These are phyloP conservation scores for Torulaspora globosa DNA, from an alignment of 1,139 yeast genomes.

Conservation along the genomic window DNA sequence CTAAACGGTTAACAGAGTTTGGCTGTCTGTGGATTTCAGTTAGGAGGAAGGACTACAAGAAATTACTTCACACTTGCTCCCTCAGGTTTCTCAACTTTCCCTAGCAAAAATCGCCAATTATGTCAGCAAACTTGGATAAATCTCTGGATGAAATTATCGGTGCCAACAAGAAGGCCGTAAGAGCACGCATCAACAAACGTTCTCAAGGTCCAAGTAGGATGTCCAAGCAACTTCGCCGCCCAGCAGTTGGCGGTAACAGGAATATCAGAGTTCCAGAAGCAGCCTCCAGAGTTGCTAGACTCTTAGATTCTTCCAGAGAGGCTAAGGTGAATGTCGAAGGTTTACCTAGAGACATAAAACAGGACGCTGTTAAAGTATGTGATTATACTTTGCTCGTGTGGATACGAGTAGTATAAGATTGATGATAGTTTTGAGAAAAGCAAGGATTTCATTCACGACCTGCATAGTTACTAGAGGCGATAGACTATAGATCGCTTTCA, in stretches of 20 bases:
- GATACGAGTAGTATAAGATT: conserved; percentile 13
- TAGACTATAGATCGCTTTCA: background rate
- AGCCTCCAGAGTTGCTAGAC: conserved; percentile 42
- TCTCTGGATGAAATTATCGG: conserved; percentile 94
- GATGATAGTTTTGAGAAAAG: conserved; percentile 4
- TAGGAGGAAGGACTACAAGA: conserved; percentile 5
- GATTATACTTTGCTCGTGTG: conserved; percentile 20
- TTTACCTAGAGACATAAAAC: conserved; percentile 73
- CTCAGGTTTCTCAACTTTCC: conserved; percentile 7
- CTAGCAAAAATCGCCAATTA: conserved; percentile 24
- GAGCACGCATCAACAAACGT: conserved; percentile 39
- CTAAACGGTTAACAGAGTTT: conserved; percentile 1
- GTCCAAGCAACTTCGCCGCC: conserved; percentile 33
- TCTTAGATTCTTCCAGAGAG: conserved; percentile 55
- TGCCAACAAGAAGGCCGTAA: conserved; percentile 46
- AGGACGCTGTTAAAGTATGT: conserved; percentile 81
- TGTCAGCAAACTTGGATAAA: conserved; percentile 78
- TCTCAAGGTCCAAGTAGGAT: conserved; percentile 32
- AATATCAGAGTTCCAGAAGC: conserved; percentile 31
- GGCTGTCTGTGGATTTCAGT: conserved; percentile 4
- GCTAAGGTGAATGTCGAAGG: conserved; percentile 74
- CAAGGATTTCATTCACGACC: background rate
- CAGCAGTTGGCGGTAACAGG: conserved; percentile 22
- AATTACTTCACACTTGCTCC: conserved; percentile 5
- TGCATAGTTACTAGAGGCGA: background rate